A percentile compares a stretch with the other conserved stretches of the same genome.
Conservation (phyloP, 148 eudicot genomes). For the Spergularia bocconei region DNA sequence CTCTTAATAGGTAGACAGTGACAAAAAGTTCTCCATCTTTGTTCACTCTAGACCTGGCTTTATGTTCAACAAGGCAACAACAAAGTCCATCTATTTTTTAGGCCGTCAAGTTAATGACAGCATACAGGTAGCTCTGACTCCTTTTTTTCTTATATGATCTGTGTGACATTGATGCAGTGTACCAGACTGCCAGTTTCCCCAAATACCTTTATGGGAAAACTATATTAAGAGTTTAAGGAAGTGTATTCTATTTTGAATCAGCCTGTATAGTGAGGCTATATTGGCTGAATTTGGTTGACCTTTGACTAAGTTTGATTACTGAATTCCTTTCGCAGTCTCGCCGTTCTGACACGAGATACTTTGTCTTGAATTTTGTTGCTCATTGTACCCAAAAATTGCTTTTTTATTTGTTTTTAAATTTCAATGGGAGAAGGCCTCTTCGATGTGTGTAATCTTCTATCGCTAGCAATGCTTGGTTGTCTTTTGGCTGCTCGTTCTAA, state of each 20-base stretch:
- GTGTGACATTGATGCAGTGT: conserved; percentile 1
- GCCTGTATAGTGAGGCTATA: too few relatives aligned
- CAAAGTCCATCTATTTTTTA: conserved; percentile 72
- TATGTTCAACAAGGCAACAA: conserved; percentile 59
- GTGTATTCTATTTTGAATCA: not conserved
- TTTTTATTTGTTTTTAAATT: not conserved
- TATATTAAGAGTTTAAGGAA: not conserved
- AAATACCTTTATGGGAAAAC: not conserved
- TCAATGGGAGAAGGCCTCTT: not conserved
- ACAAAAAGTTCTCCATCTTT: conserved; percentile 61
- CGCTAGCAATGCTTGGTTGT: too few relatives aligned
- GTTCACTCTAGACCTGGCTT: conserved; percentile 97
- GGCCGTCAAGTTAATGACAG: conserved; percentile 81
- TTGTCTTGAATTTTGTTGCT: not conserved
- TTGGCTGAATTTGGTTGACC: not conserved
- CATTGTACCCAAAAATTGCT: not conserved
- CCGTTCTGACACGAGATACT: not conserved
- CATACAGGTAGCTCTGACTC: conserved; percentile 54
- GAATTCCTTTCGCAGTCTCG: not conserved
- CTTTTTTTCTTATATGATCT: not conserved
- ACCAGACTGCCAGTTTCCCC: too few relatives aligned
- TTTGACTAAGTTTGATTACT: not conserved
- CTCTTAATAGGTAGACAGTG: conserved; percentile 62
- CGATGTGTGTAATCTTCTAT: not conserved
- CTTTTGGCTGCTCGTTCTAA: too few relatives aligned